Percentiles rank a stretch among this genome's conserved stretches.
Conservation (phyloP, 768 basidiomycete species). For the Podaxis sp. region DNA sequence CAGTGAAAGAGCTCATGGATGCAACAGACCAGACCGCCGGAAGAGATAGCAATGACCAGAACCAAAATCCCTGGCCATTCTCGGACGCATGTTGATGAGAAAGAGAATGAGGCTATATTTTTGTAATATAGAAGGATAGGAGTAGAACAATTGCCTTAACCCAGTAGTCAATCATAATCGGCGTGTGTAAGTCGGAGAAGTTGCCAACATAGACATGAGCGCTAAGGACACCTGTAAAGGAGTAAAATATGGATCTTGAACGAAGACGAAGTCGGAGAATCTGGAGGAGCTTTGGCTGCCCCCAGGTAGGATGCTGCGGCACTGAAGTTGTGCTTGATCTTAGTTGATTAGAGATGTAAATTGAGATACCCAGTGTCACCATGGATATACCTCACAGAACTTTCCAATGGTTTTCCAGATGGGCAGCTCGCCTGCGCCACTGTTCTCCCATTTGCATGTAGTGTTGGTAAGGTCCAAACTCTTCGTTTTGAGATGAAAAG, state of each 20-base stretch:
- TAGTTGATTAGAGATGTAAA: too few relatives aligned
- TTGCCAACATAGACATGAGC: not conserved
- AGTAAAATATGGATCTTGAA: not conserved
- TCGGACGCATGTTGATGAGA: not conserved
- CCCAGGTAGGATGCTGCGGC: not conserved
- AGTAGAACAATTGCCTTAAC: not conserved
- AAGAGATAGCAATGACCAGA: not conserved
- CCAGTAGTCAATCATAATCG: not conserved
- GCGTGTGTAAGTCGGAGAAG: not conserved
- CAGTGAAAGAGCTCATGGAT: not conserved
- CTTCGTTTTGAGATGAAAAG: not conserved
- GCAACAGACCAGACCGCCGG: not conserved
- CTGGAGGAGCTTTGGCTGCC: not conserved
- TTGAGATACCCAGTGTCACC: not conserved
- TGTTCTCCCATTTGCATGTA: not conserved
- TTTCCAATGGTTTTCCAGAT: not conserved
- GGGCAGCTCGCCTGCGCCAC: not conserved
- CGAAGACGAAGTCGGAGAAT: not conserved
- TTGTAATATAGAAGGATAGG: not conserved
- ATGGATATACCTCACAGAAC: not conserved
- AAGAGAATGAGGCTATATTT: not conserved
- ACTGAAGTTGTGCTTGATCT: not conserved
- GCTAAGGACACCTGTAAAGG: not conserved
- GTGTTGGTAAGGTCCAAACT: not conserved
- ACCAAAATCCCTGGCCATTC: not conserved